Conservation (phyloP, 345 rosid species). For the Salix caprea region DNA sequence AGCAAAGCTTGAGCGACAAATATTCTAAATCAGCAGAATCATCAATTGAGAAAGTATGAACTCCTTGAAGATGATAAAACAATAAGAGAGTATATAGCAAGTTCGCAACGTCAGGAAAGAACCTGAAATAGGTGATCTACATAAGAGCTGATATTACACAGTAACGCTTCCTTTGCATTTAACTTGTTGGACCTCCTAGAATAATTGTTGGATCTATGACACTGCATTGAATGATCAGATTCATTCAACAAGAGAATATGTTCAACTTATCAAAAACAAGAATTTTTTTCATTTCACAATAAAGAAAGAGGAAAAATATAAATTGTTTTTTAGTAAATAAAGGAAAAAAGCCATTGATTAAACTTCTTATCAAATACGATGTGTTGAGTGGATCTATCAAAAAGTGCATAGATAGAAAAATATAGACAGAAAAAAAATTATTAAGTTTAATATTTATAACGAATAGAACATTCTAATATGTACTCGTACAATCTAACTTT, state of each 20-base stretch:
- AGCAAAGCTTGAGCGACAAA: too few relatives aligned
- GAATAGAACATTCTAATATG: too few relatives aligned
- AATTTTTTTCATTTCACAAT: not conserved
- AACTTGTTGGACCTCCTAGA: constrained; percentile 46
- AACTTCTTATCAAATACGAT: not conserved
- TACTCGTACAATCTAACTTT: too few relatives aligned
- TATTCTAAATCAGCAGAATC: too few relatives aligned
- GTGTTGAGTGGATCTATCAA: not conserved
- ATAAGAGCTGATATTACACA: constrained; percentile 43
- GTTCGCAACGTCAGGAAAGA: not conserved
- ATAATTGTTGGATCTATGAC: constrained; percentile 26
- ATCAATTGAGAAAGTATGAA: not conserved
- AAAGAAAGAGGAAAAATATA: not conserved
- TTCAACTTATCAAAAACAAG: not conserved
- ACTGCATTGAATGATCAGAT: constrained; percentile 10
- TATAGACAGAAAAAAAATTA: not conserved
- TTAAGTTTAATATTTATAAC: too few relatives aligned
- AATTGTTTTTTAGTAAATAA: not conserved
- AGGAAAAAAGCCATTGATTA: not conserved
- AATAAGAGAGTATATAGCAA: not conserved
- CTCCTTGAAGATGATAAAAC: not conserved
- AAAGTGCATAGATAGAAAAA: not conserved
- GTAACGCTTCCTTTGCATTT: constrained; percentile 40
- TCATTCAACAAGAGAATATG: constrained; percentile 7
- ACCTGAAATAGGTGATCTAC: constrained; percentile 59